Evolutionary conservation across 2,329 filamentous ascomycete species (phyloP), one percentile per base, ranked within the genome.

Genomic region (Myriosclerotinia duriaeana): DNA sequence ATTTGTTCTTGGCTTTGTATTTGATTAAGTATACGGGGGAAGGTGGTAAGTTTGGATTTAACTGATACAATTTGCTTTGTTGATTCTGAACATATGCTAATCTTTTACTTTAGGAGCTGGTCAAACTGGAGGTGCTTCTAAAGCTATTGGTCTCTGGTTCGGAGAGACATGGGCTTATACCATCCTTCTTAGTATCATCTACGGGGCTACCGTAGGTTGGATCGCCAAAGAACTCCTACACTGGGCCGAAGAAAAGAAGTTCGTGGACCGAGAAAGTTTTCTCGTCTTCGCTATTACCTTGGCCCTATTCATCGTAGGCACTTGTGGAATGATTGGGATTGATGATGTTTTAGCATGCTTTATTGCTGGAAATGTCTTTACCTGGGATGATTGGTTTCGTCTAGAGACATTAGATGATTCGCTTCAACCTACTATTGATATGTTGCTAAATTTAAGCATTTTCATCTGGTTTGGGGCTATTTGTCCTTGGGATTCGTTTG

Each of bases 301-400:
- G 54, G 91, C 92, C 74, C 83, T 97, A 8, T 97, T 97, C 75
- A 91, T 96, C 64, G 84, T 92, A 0, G 93, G 93, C 0, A 96
- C 92, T 0, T 93, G 91, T 69, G 93, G 93, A 90, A 93, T 97
- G 82, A 85, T 96, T 59, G 93, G 92, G 1, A 94, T 88, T 46
- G 93, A 97, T 74, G 93, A 97, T 74, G 90, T 97, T 0, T 82
- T 97, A 8, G 93, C 93, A 1, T 96, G 92, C 79, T 97, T 97
- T 75, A 89, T 97, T 72, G 93, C 93, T 2, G 93, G 93, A 1
- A 97, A 96, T 74, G 86, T 86, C 0, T 96, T 97, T 72, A 96
- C 92, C 0, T 94, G 92, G 87, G 93, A 96, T 76, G 92, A 96
- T 78, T 96, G 92, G 92, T 97, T 97, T 78, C 89, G 93, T 0